Base-by-base conservation (phyloP, 805 yeast species). In the Monosporozyma solicola region DNA sequence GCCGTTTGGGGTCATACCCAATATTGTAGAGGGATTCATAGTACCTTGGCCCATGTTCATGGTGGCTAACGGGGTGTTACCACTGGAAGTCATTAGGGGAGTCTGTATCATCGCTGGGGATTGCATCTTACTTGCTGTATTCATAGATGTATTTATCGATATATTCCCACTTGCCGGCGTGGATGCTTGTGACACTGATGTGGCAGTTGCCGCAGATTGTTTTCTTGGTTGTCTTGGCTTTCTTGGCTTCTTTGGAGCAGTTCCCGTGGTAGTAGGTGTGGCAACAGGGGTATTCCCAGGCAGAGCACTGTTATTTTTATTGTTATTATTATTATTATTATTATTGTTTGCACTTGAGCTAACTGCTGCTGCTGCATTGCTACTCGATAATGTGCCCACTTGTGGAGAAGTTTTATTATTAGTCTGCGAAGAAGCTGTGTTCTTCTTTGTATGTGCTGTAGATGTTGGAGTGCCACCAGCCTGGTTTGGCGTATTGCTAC, bases 211-310 rank as follows among this genome's bases (percentile, higher is more conserved):
- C 20, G 48, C 57, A 55, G 60, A 57, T 39, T 57, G 52, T 43
- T 62, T 59, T 41, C 41, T 51, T 31, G 49, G 43, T 37, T 53
- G 56, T 43, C 68, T 62, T 44, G 67, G 65, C 48, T 63, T 64
- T 49, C 67, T 54, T 50, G 65, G 63, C 33, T 63, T 65, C 53
- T 64, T 64, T 4, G 63, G 52, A 8, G 61, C 47, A 3, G 59
- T 24, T 6, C 53, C 46, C n/a, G 59, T 56, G 7, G 58, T 48
- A 20, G 63, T 35, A 13, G 39, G 39, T 52, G 52, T 47, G 24
- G 29, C 39, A 16, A 41, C 47, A 20, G 32, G n/a, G 16, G 51
- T 32, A 13, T 11, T 31, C 6, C 32, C 35, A n/a, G 27, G 13
- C 8, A 15, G 7, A 15, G 13, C 2, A 13, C 16, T 16, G 15